Percentiles rank a stretch among this genome's conserved stretches.
Conservation (phyloP, 202 grass and related monocot species). For the Musa balbisiana region DNA sequence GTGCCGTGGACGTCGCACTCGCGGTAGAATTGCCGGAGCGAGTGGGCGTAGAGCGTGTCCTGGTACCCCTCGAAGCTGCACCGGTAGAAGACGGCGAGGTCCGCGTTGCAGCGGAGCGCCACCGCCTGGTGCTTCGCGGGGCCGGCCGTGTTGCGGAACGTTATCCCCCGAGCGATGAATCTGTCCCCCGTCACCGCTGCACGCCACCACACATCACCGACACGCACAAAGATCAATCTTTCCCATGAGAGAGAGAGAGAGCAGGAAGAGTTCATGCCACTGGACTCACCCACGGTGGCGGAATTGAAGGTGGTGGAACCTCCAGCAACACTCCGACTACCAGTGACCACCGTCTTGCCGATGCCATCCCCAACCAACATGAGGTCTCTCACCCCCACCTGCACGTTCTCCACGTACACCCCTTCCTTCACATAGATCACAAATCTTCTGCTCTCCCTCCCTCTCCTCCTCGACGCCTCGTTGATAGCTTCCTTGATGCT, state of each 20-base stretch:
- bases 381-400: background rate
- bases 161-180: background rate
- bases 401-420: background rate
- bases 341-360: background rate
- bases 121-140: background rate
- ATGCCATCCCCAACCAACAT: background rate
- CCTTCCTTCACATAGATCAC: background rate
- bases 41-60: background rate
- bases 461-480: background rate
- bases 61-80: constrained; percentile 9
- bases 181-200: background rate
- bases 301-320: background rate
- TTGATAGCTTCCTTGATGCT: background rate
- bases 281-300: background rate
- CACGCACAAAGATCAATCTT: no score
- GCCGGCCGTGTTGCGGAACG: constrained; percentile 5
- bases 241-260: no score
- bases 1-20: background rate
- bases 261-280: background rate
- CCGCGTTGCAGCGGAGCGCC: background rate
- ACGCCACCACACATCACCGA: background rate
- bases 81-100: background rate
- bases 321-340: background rate
- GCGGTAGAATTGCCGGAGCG: constrained; percentile 3
- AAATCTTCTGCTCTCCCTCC: background rate